Evolutionary conservation across 2,329 filamentous ascomycete genomes (phyloP).

Genomic region (Leptographium galeiforme): DNA sequence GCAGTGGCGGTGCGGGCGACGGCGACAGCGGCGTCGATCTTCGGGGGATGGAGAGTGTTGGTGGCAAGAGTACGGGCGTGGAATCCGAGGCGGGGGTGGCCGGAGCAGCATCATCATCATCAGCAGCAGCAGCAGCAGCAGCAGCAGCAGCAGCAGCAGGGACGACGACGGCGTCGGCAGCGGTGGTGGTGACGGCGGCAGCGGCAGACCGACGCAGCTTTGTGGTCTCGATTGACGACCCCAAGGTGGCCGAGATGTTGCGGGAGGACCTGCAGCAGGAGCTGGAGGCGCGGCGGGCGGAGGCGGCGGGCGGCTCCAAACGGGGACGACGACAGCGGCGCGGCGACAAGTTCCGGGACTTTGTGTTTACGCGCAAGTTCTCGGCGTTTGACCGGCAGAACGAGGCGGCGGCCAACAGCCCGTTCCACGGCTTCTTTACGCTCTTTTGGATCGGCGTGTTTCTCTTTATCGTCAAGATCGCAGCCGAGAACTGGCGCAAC

Average conservation of each 20-base stretch:
- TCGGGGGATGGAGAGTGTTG: neutral
- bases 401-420: constrained; percentile 46
- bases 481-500: constrained; percentile 52
- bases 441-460: constrained; percentile 63
- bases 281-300: constrained; percentile 9
- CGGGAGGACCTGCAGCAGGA: constrained; percentile 17
- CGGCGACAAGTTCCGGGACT: constrained; percentile 29
- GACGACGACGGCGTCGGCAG: neutral
- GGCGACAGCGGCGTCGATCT: neutral
- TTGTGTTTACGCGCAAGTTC: constrained; percentile 61
- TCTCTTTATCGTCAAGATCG: constrained; percentile 53
- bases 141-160: no score
- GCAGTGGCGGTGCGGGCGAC: neutral
- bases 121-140: no score
- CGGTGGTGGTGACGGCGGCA: neutral
- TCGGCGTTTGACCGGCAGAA: constrained; percentile 66
- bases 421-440: constrained; percentile 68
- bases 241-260: constrained; percentile 26
- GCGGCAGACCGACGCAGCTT: constrained; percentile 8
- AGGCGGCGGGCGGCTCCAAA: neutral
- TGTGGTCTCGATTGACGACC: constrained; percentile 19
- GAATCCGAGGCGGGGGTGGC: no score
- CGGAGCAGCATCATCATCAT: no score
- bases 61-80: neutral
- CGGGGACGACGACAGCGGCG: neutral